phyloP scores from a whole-genome alignment of 495 filamentous ascomycete species.

The Chaetomidium leptoderma region DNA sequence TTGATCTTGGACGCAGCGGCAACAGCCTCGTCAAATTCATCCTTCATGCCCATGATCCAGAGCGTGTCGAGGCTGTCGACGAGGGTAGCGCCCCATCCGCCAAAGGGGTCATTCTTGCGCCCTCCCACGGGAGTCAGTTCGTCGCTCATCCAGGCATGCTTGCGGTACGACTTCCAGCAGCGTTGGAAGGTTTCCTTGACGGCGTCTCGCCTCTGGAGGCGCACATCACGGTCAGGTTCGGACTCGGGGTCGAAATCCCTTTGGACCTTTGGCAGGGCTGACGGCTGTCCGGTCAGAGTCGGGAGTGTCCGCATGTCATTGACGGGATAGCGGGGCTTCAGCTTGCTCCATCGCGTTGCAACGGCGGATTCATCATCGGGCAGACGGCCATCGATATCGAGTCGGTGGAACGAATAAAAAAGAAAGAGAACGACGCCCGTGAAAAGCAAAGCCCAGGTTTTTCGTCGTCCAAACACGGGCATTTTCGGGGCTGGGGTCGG shows the following conservation, averaged over 20 bases:
- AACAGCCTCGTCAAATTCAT: slow-evolving; percentile 87
- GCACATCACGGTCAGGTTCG: slow-evolving; percentile 26
- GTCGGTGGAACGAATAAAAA: neutral
- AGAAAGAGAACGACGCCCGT: neutral
- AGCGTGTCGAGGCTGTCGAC: slow-evolving; percentile 88
- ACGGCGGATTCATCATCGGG: neutral
- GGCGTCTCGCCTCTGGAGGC: slow-evolving; percentile 40
- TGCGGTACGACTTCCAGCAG: slow-evolving; percentile 73
- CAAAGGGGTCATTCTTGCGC: slow-evolving; percentile 65
- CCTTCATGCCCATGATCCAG: slow-evolving; percentile 89
- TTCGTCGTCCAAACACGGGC: neutral
- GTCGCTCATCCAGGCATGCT: slow-evolving; percentile 71
- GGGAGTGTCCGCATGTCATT: slow-evolving; percentile 66
- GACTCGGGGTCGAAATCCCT: slow-evolving; percentile 33
- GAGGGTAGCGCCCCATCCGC: slow-evolving; percentile 88
- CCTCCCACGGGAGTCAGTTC: slow-evolving; percentile 64
- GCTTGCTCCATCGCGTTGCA: neutral
- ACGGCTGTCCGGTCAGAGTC: slow-evolving; percentile 57
- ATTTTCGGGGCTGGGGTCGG: too few species aligned
- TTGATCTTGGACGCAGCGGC: slow-evolving; percentile 71
- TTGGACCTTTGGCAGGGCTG: slow-evolving; percentile 71
- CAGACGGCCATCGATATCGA: neutral
- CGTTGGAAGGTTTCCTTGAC: slow-evolving; percentile 69
- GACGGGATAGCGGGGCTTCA: slow-evolving; percentile 55
- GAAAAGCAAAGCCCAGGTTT: neutral